Conservation (phyloP, 2,329 filamentous ascomycete species). For the Pyrenophora seminiperda region DNA sequence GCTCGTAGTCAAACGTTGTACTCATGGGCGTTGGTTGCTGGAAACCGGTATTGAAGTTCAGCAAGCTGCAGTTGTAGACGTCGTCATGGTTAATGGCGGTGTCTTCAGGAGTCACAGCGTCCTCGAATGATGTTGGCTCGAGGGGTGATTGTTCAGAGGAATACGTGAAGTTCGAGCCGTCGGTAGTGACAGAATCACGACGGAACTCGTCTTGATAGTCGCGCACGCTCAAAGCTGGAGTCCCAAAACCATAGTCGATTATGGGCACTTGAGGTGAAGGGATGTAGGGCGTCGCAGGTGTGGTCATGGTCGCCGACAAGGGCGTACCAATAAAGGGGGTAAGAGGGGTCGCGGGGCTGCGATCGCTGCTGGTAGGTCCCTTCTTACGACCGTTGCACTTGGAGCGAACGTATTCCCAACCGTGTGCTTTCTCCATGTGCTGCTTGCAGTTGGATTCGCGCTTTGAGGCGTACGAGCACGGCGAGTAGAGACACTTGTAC, state of each 20-base stretch:
- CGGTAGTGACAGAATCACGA: conserved; percentile 45
- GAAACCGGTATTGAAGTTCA: conserved; percentile 64
- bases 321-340: conserved; percentile 48
- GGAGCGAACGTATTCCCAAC: conserved; percentile 86
- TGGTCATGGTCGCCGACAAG: conserved; percentile 40
- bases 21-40: conserved; percentile 60
- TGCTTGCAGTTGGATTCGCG: conserved; percentile 97
- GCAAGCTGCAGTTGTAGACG: conserved; percentile 63
- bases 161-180: conserved; percentile 45
- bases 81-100: conserved; percentile 65
- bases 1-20: conserved; percentile 47
- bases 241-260: conserved; percentile 42
- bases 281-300: conserved; percentile 47
- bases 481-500: conserved; percentile 80
- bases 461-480: conserved; percentile 93
- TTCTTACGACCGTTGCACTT: conserved; percentile 76
- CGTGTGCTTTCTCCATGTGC: conserved; percentile 97
- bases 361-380: conserved; percentile 31
- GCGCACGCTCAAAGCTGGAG: conserved; percentile 37
- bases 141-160: conserved; percentile 51
- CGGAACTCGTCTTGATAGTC: conserved; percentile 44
- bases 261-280: conserved; percentile 51
- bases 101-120: conserved; percentile 53
- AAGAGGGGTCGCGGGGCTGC: conserved; percentile 38
- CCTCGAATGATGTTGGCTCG: conserved; percentile 51